Percentiles rank a stretch among this genome's conserved stretches.
These are phyloP conservation scores for Balamuthia mandrillaris DNA, from an alignment of 208 protist species.

Conservation along the genomic window DNA sequence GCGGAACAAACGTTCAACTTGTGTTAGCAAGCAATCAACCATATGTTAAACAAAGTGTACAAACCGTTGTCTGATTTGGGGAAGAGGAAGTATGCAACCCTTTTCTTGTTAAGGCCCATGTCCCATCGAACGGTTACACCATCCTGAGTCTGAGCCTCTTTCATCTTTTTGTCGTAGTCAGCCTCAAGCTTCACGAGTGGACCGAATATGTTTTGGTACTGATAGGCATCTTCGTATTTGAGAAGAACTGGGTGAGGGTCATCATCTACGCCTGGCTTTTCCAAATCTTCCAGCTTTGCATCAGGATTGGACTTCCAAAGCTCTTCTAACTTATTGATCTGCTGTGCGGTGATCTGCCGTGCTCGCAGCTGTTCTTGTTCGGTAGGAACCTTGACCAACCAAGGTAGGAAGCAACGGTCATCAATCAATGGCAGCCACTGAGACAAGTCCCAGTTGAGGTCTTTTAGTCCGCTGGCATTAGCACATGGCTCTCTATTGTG, in stretches of 20 bases:
- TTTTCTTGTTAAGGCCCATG: slow-evolving; percentile 75
- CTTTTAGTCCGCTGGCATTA: slow-evolving; percentile 53
- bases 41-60: too few relatives aligned
- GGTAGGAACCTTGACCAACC: slow-evolving; percentile 81
- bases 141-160: slow-evolving; percentile 81
- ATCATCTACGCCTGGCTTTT: slow-evolving; percentile 67
- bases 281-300: slow-evolving; percentile 72
- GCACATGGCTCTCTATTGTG: slow-evolving; percentile 65
- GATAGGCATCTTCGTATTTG: slow-evolving; percentile 83
- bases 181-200: slow-evolving; percentile 86
- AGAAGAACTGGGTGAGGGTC: slow-evolving; percentile 66
- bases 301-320: slow-evolving; percentile 80
- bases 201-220: slow-evolving; percentile 85
- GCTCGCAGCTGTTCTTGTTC: slow-evolving; percentile 71
- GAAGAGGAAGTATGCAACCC: slow-evolving; percentile 75
- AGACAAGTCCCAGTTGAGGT: slow-evolving; percentile 81
- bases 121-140: slow-evolving; percentile 77
- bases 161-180: slow-evolving; percentile 82
- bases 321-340: slow-evolving; percentile 86
- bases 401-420: slow-evolving; percentile 81
- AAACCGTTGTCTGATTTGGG: slow-evolving; percentile 63
- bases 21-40: background rate
- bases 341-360: slow-evolving; percentile 71
- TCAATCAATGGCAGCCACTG: slow-evolving; percentile 88
- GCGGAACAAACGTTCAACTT: background rate